Base-by-base conservation (phyloP, 2,329 filamentous ascomycete species). In the Penicillium sp. region DNA sequence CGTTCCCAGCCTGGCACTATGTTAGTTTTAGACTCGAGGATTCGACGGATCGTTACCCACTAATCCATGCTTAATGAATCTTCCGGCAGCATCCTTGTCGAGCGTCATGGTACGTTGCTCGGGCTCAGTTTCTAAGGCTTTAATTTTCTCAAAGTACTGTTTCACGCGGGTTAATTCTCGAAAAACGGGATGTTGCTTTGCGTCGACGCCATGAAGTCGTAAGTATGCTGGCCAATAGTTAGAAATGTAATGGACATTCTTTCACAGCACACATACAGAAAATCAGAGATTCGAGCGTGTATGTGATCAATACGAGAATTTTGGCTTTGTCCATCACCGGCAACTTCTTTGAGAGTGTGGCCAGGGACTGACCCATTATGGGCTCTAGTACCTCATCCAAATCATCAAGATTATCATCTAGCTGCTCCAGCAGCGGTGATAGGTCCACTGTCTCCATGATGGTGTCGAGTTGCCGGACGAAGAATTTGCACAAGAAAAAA, bases 241-340 rank as follows among this genome's bases (percentile, higher is more conserved):
- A 43, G 30, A 15, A 26, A 29, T n/a, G n/a, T n/a, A n/a, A n/a
- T n/a, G n/a, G n/a, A n/a, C n/a, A n/a, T n/a, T 31, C 10, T 12
- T 18, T 3, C 8, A 35, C 10, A 22, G 6, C 10, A 9, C 20
- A 59, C 77, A 47, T 66, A 88, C 85, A 84, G 65, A 94, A 96
- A 6, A 98, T 69, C 7, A 95, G 70, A 0, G 89, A 93, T 58
- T 96, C 90, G 47, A 98, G 82, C 0, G 89, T 77, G 62, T 96
- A 98, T 12, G 87, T 84, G 35, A 82, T 74, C 13, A 94, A 73
- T n/a, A 92, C 82, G 60, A 93, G 87, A 42, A 95, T 79, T 68
- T 96, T 95, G 6, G 92, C 88, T 68, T 87, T 89, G 70, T 96
- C 90, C 44, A 98, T 74, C n/a, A 96, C 74, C 1, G 90, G 89